These are phyloP conservation scores for Infundibulicybe gibba DNA, from an alignment of 768 basidiomycete genomes.

Conservation along the genomic window DNA sequence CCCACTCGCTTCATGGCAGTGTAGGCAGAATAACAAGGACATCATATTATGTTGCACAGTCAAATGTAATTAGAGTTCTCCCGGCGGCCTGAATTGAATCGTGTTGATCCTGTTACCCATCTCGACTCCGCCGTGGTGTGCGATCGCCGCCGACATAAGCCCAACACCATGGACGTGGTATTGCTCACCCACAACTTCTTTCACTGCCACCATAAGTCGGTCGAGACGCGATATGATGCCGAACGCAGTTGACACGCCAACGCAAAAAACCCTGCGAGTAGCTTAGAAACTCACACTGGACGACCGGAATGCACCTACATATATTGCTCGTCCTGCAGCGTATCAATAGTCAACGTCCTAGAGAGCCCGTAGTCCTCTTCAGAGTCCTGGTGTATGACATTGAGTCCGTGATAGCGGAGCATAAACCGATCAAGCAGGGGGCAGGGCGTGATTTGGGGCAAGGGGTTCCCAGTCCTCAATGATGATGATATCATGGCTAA, in stretches of 20 bases:
- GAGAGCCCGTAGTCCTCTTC: slow-evolving; percentile 79
- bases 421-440: slow-evolving; percentile 52
- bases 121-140: too few relatives aligned
- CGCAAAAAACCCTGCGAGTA: slow-evolving; percentile 55
- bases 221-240: slow-evolving; percentile 73
- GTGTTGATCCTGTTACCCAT: too few relatives aligned
- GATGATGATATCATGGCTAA: slow-evolving; percentile 75
- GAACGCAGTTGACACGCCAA: slow-evolving; percentile 68
- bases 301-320: slow-evolving; percentile 42
- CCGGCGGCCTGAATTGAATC: too few relatives aligned
- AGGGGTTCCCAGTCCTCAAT: slow-evolving; percentile 65
- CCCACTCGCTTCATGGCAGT: too few relatives aligned
- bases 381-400: slow-evolving; percentile 65
- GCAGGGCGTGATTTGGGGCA: slow-evolving; percentile 87
- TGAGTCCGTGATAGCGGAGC: slow-evolving; percentile 50
- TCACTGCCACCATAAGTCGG: slow-evolving; percentile 73
- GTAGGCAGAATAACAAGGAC: too few relatives aligned
- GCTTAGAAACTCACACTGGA: not conserved
- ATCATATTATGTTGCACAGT: too few relatives aligned
- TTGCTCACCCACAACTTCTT: slow-evolving; percentile 85
- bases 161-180: slow-evolving; percentile 79
- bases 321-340: slow-evolving; percentile 76
- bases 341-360: slow-evolving; percentile 63
- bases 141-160: not conserved
- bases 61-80: too few relatives aligned